Conservation (phyloP, 2,329 filamentous ascomycete genomes). For the Colletotrichum brevisporum region DNA sequence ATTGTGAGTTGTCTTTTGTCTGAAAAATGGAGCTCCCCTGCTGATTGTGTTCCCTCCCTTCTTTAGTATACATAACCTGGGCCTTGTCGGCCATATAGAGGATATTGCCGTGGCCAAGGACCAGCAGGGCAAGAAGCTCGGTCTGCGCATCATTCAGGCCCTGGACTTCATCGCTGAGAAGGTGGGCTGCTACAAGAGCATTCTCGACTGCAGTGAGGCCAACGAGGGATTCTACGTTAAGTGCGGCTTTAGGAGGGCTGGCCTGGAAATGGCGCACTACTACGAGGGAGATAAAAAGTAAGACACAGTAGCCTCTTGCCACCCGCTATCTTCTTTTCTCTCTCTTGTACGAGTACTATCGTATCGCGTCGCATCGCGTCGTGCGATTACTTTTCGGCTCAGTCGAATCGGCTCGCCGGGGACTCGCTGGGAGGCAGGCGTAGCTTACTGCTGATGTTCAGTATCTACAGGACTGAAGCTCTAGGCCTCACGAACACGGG, state of each 20-base stretch:
- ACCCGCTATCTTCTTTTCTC: neutral
- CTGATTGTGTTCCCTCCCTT: conserved; percentile 40
- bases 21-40: conserved; percentile 3
- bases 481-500: neutral
- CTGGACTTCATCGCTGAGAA: conserved; percentile 89
- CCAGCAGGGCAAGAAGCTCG: conserved; percentile 97
- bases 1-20: conserved; percentile 71
- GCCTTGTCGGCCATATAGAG: conserved; percentile 93
- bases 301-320: conserved; percentile 48
- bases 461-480: conserved; percentile 20
- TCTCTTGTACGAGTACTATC: neutral
- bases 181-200: conserved; percentile 96
- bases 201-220: conserved; percentile 94
- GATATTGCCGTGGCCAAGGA: conserved; percentile 96
- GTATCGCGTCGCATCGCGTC: neutral
- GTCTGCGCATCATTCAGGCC: conserved; percentile 92
- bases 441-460: conserved; percentile 33
- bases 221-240: conserved; percentile 99
- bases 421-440: neutral
- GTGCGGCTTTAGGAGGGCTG: conserved; percentile 93
- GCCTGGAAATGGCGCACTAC: conserved; percentile 97
- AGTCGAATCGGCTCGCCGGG: neutral
- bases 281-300: conserved; percentile 75
- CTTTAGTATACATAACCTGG: conserved; percentile 81
- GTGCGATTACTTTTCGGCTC: neutral